phyloP scores from a whole-genome alignment of 805 yeast genomes.

The Hagleromyces aurorensis region DNA sequence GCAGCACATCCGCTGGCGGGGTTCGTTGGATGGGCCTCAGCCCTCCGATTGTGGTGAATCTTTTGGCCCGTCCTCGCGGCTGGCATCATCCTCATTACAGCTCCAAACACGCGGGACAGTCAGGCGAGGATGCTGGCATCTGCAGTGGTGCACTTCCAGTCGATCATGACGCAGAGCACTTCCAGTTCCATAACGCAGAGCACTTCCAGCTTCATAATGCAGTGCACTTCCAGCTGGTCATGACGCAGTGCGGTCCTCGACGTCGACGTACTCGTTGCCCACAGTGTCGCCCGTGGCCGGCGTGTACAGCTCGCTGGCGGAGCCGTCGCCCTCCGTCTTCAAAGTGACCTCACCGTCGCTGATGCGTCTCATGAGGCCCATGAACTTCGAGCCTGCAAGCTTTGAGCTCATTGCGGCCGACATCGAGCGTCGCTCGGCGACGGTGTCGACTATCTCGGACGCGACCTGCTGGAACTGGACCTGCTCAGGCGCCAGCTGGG shows the following conservation, averaged over 20 bases:
- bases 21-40: too few species aligned
- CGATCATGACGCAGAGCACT: too few species aligned
- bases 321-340: slow-evolving; percentile 9
- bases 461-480: slow-evolving; percentile 22
- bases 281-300: slow-evolving; percentile 20
- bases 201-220: too few species aligned
- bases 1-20: too few species aligned
- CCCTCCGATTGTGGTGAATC: too few species aligned
- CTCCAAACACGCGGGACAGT: too few species aligned
- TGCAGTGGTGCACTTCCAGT: too few species aligned
- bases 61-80: too few species aligned
- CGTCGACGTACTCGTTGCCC: slow-evolving; percentile 24
- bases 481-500: slow-evolving; percentile 17
- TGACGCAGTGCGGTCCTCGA: slow-evolving; percentile 14
- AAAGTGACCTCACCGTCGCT: slow-evolving; percentile 28
- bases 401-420: slow-evolving; percentile 13
- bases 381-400: slow-evolving; percentile 24
- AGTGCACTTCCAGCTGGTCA: too few species aligned
- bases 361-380: slow-evolving; percentile 24
- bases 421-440: slow-evolving; percentile 9
- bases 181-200: too few species aligned
- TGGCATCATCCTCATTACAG: too few species aligned
- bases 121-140: too few species aligned
- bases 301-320: slow-evolving; percentile 17
- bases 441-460: slow-evolving; percentile 17